Evolutionary conservation across 495 filamentous ascomycete genomes (phyloP).

Genomic region (Neurospora sp.): DNA sequence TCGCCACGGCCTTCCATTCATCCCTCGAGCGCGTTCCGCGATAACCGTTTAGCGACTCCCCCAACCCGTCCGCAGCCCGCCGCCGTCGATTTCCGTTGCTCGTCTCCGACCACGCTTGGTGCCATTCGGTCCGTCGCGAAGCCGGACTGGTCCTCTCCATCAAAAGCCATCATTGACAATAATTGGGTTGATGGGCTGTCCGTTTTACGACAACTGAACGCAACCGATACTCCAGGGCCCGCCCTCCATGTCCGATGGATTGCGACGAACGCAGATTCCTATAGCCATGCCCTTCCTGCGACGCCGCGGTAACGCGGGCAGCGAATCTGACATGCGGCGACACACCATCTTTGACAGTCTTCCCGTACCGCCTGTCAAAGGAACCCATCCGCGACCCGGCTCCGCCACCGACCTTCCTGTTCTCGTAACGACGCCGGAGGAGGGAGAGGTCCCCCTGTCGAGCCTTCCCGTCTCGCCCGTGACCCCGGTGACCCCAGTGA

Average conservation of each 20-base stretch:
- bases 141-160: background rate
- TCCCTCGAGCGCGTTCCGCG: background rate
- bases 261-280: conserved; percentile 28
- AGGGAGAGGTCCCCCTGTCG: conserved; percentile 5
- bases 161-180: background rate
- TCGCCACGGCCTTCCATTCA: background rate
- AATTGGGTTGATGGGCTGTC: background rate
- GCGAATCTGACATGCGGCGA: conserved; percentile 40
- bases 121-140: background rate
- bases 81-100: background rate
- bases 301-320: conserved; percentile 39
- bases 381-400: conserved; percentile 10
- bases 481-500: background rate
- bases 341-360: conserved; percentile 30
- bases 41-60: background rate
- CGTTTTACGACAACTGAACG: background rate
- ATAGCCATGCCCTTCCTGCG: conserved; percentile 40
- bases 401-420: conserved; percentile 15
- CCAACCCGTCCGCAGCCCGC: background rate
- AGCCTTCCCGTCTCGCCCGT: conserved; percentile 9
- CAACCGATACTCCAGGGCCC: background rate
- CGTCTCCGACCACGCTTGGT: background rate
- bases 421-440: conserved; percentile 13
- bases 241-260: conserved; percentile 21
- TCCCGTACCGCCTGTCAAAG: conserved; percentile 16